Conservation (phyloP, 2,329 filamentous ascomycete genomes). For the Trichoderma hamatum region DNA sequence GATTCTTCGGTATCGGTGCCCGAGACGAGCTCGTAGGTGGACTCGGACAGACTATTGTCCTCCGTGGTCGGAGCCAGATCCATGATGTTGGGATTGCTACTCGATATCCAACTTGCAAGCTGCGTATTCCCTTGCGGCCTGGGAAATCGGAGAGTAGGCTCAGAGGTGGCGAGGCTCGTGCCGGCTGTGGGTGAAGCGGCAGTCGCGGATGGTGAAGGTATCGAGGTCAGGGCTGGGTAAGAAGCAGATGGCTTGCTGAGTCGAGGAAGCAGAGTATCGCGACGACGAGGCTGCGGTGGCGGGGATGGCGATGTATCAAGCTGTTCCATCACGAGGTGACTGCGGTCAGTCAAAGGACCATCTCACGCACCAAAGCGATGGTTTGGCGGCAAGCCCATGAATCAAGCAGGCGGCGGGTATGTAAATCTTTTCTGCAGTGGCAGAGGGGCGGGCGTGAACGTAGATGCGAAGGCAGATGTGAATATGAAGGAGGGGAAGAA, state of each 20-base stretch:
- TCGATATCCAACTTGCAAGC: conserved; percentile 63
- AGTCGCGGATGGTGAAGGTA: conserved; percentile 27
- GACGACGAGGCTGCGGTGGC: conserved; percentile 32
- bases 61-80: conserved; percentile 49
- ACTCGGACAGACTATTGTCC: conserved; percentile 57
- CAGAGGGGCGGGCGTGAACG: background rate
- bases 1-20: conserved; percentile 56
- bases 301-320: conserved; percentile 40
- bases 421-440: background rate
- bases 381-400: conserved; percentile 32
- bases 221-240: conserved; percentile 2
- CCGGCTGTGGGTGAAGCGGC: conserved; percentile 25
- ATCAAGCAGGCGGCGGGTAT: conserved; percentile 14
- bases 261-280: conserved; percentile 37
- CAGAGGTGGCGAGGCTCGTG: conserved; percentile 44
- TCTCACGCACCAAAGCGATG: conserved; percentile 34
- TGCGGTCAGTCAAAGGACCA: conserved; percentile 36
- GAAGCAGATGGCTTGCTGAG: conserved; percentile 32
- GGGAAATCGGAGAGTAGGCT: conserved; percentile 59
- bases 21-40: conserved; percentile 59
- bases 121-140: conserved; percentile 57
- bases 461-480: conserved; percentile 5
- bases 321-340: conserved; percentile 57
- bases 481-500: conserved; percentile 8
- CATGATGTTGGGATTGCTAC: conserved; percentile 61